A percentile compares a stretch with the other conserved stretches of the same genome.
phyloP scores from a whole-genome alignment of 192 early-diverging fungal genomes.

The Coemansia sp. region DNA sequence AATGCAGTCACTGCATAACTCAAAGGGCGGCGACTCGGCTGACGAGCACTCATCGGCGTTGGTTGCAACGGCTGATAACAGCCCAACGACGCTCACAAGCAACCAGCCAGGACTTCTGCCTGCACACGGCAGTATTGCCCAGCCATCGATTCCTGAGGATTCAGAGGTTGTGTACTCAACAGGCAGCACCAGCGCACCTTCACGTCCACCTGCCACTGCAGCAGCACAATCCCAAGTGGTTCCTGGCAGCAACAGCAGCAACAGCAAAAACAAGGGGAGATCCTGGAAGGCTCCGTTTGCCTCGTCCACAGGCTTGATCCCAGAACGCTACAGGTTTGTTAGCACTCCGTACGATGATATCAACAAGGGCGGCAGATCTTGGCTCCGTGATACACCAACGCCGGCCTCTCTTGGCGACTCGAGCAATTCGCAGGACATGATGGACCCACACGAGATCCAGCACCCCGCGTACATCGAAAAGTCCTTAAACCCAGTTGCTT shows the following conservation, averaged over 20 bases:
- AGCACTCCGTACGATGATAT: slow-evolving; percentile 44
- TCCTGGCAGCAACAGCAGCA: not conserved
- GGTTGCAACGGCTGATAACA: slow-evolving; percentile 4
- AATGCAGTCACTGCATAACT: not conserved
- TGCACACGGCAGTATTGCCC: not conserved
- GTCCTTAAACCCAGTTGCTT: slow-evolving; percentile 45
- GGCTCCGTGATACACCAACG: slow-evolving; percentile 30
- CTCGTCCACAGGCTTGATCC: slow-evolving; percentile 8
- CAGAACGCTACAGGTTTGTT: slow-evolving; percentile 28
- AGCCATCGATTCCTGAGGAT: not conserved
- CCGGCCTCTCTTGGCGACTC: not conserved
- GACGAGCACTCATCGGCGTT: not conserved
- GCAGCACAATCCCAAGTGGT: not conserved
- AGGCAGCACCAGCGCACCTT: not conserved
- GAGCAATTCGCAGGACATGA: slow-evolving; percentile 1
- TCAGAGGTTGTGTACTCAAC: slow-evolving; percentile 6
- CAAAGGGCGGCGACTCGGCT: not conserved
- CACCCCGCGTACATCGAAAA: slow-evolving; percentile 29
- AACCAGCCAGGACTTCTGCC: not conserved
- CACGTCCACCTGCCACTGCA: not conserved
- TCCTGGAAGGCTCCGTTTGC: not conserved
- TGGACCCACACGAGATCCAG: slow-evolving; percentile 12
- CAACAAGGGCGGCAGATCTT: slow-evolving; percentile 21
- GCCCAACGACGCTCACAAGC: not conserved
- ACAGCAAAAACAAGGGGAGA: not conserved